Evolutionary conservation across 805 yeast species (phyloP), one percentile per base, ranked within the genome.

Genomic region (Pichia nakasei): DNA sequence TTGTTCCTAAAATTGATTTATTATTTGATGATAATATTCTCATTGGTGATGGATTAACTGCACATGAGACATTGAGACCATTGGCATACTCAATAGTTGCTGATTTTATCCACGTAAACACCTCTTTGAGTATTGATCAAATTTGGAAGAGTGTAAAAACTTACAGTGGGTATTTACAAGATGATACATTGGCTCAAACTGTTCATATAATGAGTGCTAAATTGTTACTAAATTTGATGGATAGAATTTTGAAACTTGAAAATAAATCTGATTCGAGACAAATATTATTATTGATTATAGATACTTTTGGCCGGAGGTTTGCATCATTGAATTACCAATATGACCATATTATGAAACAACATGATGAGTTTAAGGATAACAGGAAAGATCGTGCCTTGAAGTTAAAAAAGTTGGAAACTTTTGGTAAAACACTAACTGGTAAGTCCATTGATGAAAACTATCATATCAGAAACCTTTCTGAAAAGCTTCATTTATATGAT

Each of bases 141-240:
- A 82, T 93, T 11, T 82, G 95, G 81, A 80, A 82, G 46, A 85
- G 96, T 0, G 91, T 94, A 4, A 75, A 72, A 37, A 82, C 86
- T 45, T 93, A 87, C 57, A 82, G 95, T 55, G 75, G 73, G 24
- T 80, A 87, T 52, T 66, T 93, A 49, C 82, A 83, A 52, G 97
- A 94, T 58, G 79, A 77, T 49, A 68, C 89, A 0, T 65, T 93
- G 50, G 93, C 95, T 1, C 72, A 86, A 48, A 85, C 95, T 7
- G 96, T 89, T 32, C 97, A 94, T 61, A 85, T 89, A 9, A 88
- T 93, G 97, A 85, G 96, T 64, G 96, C 97, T 3, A 91, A 89
- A 63, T 68, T 93, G 27, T 64, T 93, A 27, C 64, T 91, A 49
- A 94, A 93, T 60, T 68, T 94, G 54, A 91, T 93, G 19, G 98